Evolutionary conservation across 2,329 filamentous ascomycete genomes (phyloP).

Genomic region (Paracamarosporium sp.): DNA sequence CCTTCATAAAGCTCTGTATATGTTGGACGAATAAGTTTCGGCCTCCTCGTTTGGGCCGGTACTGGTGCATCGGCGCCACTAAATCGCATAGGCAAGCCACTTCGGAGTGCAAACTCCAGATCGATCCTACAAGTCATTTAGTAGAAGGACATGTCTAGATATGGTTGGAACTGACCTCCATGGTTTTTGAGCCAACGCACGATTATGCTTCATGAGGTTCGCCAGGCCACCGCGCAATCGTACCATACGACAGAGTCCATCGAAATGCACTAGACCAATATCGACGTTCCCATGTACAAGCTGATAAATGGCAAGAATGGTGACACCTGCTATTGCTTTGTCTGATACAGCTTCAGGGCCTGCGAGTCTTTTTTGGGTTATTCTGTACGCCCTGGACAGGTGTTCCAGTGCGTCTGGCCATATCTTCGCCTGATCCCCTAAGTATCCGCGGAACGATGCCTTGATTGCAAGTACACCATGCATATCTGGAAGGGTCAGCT

Average conservation of each 20-base stretch:
- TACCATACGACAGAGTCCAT: constrained; percentile 12
- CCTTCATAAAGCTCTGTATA: not conserved
- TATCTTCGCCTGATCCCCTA: not conserved
- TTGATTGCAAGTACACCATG: constrained; percentile 11
- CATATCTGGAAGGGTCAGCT: constrained; percentile 5
- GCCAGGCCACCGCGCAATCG: constrained; percentile 12
- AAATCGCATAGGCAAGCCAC: constrained; percentile 4
- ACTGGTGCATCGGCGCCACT: constrained; percentile 2
- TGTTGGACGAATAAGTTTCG: not conserved
- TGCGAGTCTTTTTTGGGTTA: constrained; percentile 7
- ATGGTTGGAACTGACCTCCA: constrained; percentile 2
- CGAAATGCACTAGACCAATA: constrained; percentile 12
- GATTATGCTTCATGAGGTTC: constrained; percentile 10
- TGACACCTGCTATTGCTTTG: constrained; percentile 16
- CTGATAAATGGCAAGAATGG: constrained; percentile 14
- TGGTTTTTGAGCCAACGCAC: constrained; percentile 12
- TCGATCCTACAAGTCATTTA: constrained; percentile 1
- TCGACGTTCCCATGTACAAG: constrained; percentile 10
- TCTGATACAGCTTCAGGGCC: constrained; percentile 7
- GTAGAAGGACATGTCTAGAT: not conserved
- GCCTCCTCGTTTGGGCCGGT: not conserved
- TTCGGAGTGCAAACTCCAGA: constrained; percentile 14
- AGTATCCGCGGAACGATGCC: constrained; percentile 6
- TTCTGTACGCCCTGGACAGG: constrained; percentile 10
- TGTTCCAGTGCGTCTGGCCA: constrained; percentile 9